These are phyloP conservation scores for Periconia digitata DNA, from an alignment of 2,329 filamentous ascomycete genomes.

Conservation along the genomic window DNA sequence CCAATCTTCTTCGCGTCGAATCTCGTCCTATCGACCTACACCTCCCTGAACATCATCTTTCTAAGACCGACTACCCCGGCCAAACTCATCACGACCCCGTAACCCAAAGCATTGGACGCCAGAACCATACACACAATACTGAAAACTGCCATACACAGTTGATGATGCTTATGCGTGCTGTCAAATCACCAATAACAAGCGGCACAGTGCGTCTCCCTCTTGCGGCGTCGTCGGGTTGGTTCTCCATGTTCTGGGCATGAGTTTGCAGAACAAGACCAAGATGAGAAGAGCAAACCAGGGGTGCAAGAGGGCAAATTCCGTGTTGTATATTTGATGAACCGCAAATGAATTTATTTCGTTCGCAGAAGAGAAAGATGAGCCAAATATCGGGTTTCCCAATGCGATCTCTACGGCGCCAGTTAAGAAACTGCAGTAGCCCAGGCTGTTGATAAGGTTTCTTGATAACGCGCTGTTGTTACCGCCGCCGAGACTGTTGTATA, in stretches of 20 bases:
- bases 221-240: slow-evolving; percentile 53
- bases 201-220: slow-evolving; percentile 81
- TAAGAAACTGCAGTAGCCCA: slow-evolving; percentile 24
- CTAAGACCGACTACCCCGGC: slow-evolving; percentile 2
- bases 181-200: slow-evolving; percentile 70
- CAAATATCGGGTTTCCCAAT: background rate
- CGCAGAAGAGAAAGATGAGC: background rate
- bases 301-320: background rate
- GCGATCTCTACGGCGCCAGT: slow-evolving; percentile 28
- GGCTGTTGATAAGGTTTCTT: slow-evolving; percentile 31
- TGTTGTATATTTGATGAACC: background rate
- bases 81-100: background rate
- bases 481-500: slow-evolving; percentile 33
- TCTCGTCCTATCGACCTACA: slow-evolving; percentile 18
- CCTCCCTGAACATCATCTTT: slow-evolving; percentile 8
- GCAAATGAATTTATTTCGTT: background rate
- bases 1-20: no score
- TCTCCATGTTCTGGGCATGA: slow-evolving; percentile 42
- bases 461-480: slow-evolving; percentile 22
- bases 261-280: slow-evolving; percentile 18
- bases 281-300: background rate
- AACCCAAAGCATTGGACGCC: background rate
- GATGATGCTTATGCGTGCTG: background rate
- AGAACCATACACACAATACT: background rate
- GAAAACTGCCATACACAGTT: background rate